Evolutionary conservation across 73 alveolate species (phyloP).

Genomic region (Paramecium biaurelia): DNA sequence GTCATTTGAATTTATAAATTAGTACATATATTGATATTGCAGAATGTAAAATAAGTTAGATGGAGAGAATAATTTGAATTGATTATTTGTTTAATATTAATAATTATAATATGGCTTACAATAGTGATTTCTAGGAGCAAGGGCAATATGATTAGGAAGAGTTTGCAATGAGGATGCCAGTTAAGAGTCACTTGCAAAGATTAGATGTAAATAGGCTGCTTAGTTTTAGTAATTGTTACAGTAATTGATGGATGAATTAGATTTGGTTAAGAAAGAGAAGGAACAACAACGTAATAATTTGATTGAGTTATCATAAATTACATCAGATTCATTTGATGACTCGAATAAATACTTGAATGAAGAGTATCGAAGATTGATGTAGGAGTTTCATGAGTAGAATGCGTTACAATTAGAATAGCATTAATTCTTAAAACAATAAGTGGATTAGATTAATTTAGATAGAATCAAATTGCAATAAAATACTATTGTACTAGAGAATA

Average conservation of each 20-base stretch:
- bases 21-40: too few species aligned
- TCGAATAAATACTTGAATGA: constrained; percentile 20
- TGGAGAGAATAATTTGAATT: too few species aligned
- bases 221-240: background rate
- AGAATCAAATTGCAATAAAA: constrained; percentile 42
- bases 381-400: constrained; percentile 52
- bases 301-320: background rate
- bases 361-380: constrained; percentile 5
- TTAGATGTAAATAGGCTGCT: background rate
- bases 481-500: constrained; percentile 18
- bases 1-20: too few species aligned
- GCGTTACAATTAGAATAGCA: constrained; percentile 31
- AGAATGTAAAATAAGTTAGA: too few species aligned
- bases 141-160: constrained; percentile 6
- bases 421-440: constrained; percentile 8
- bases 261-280: constrained; percentile 6
- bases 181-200: constrained; percentile 11
- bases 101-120: constrained; percentile 35
- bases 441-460: background rate
- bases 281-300: constrained; percentile 11
- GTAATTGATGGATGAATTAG: background rate
- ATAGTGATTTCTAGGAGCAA: constrained; percentile 5
- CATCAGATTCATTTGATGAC: constrained; percentile 26
- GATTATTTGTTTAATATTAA: background rate
- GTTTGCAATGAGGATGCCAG: constrained; percentile 35